Base-by-base conservation (phyloP, 1,284 basidiomycete species). In the Boletellus deceptivus region DNA sequence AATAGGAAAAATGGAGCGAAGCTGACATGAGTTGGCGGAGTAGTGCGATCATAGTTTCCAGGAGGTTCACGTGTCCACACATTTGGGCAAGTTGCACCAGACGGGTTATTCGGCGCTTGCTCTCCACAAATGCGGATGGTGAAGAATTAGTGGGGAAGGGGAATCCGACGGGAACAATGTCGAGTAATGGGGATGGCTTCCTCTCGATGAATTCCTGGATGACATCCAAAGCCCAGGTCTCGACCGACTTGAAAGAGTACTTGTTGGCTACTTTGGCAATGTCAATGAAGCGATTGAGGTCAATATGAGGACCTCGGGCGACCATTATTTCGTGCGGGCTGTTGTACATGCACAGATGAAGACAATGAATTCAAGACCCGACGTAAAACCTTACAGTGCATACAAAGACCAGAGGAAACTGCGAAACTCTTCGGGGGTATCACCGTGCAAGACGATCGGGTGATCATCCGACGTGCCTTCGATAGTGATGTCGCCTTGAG, bases 181-280 rank as follows among this genome's bases (percentile, higher is more conserved):
- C 69, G 46, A 80, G 70, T 53, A 84, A 68, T 1, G 79, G 75
- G 1, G 76, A 80, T n/a, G 81, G 79, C 57, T 77, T 81, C 47
- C 73, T 77, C 49, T 76, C 77, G 22, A 86, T 76, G 50, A 77
- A 82, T 55, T 80, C 78, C 50, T 83, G 80, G 43, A 87, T 81
- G 13, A 75, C 79, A 55, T 85, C 80, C 20, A 87, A 72, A 1
- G 83, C 75, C 84, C 84, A 87, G 0, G 76, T 81, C 61, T 87
- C 85, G 29, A 83, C 65, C 9, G 78, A 76, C 63, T 80, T 84
- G 76, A 87, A 86, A 33, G 79, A 75, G 58, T 86, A 86, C 67
- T 87, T 86, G 70, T 79, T 80, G 24, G 82, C 73, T 9, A 85
- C 71, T 16, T 74, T 74, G 6, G 81, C 80, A 52, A 87, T 79